Conservation (phyloP, 257 asterid species). For the Hygrophila difformis region DNA sequence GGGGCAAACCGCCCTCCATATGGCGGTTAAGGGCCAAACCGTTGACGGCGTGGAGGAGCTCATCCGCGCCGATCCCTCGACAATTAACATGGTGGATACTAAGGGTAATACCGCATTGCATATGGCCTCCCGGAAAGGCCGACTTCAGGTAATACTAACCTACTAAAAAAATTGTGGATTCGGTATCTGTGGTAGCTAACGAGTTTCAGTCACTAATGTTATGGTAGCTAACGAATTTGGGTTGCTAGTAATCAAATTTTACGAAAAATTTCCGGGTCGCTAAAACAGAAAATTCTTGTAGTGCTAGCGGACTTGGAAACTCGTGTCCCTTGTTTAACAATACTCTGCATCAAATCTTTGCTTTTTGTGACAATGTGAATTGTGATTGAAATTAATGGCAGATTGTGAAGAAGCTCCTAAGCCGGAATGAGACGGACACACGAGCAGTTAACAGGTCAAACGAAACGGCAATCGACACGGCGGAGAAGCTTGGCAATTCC, state of each 20-base stretch:
- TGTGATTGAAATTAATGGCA: constrained; percentile 10
- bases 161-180: too few species aligned
- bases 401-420: constrained; percentile 27
- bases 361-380: too few species aligned
- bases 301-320: too few species aligned
- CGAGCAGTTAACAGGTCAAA: constrained; percentile 26
- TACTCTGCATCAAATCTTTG: too few species aligned
- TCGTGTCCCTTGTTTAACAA: not conserved
- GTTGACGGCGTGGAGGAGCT: constrained; percentile 37
- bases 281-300: too few species aligned
- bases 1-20: constrained; percentile 54
- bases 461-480: constrained; percentile 41
- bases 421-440: constrained; percentile 18
- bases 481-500: constrained; percentile 23
- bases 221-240: too few species aligned
- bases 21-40: constrained; percentile 48
- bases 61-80: constrained; percentile 22
- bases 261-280: too few species aligned
- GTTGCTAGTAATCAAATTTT: too few species aligned
- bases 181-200: too few species aligned
- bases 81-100: constrained; percentile 35
- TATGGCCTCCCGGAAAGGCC: constrained; percentile 43
- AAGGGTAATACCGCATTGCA: constrained; percentile 47
- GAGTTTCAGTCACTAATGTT: too few species aligned
- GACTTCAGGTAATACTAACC: constrained; percentile 29